Evolutionary conservation across 177 flowering plant genomes (phyloP).

Genomic region (Tripterygium wilfordii): DNA sequence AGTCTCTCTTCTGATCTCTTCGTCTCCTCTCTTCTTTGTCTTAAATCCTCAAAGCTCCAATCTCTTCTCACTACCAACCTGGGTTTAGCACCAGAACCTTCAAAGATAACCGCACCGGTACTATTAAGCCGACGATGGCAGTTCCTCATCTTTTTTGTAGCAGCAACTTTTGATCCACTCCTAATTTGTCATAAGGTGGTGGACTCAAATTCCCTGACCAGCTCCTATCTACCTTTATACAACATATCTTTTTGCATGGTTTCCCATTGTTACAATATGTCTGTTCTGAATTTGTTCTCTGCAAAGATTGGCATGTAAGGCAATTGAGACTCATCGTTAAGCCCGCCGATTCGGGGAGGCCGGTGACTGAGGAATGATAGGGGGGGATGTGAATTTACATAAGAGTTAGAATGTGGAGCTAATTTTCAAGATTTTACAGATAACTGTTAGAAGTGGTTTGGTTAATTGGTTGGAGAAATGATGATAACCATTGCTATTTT

Average conservation of each 20-base stretch:
- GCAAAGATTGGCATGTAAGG: slow-evolving; percentile 26
- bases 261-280: background rate
- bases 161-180: background rate
- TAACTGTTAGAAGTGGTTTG: too few species aligned
- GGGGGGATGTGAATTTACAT: too few species aligned
- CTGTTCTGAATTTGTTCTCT: slow-evolving; percentile 21
- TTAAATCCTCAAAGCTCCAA: slow-evolving; percentile 53
- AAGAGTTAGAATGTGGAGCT: too few species aligned
- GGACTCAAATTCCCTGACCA: slow-evolving; percentile 34
- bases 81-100: slow-evolving; percentile 18
- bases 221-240: slow-evolving; percentile 14
- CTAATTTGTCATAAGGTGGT: slow-evolving; percentile 6
- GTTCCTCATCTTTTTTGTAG: slow-evolving; percentile 9
- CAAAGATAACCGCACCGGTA: slow-evolving; percentile 4
- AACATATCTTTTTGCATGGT: background rate
- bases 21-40: background rate
- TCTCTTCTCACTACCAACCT: slow-evolving; percentile 53
- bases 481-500: too few species aligned
- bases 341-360: too few species aligned
- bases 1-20: too few species aligned
- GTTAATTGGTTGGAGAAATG: too few species aligned
- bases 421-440: too few species aligned
- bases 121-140: slow-evolving; percentile 13
- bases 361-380: too few species aligned
- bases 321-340: slow-evolving; percentile 34